Evolutionary conservation across 2,329 filamentous ascomycete species (phyloP), one percentile per base, ranked within the genome.

Genomic region (Hymenoscyphus fraxineus): DNA sequence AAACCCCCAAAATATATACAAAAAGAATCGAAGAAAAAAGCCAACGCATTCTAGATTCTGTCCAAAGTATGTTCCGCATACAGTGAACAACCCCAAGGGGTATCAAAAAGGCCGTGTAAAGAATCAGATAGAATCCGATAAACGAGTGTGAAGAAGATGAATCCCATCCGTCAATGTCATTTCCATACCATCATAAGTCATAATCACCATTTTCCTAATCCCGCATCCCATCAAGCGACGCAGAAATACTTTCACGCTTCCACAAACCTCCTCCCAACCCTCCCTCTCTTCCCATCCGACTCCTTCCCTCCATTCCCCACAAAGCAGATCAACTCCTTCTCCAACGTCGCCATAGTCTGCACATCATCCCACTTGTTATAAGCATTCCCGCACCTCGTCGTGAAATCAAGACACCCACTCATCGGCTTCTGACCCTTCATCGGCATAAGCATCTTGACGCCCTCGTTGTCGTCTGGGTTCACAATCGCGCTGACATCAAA

Each of bases 401-500:
- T 82, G 77, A 81, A 85, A 10, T 68, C 63, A 61, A 78, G 74
- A 75, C 84, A 86, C 54, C 83, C 84, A 22, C 82, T 85, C 71
- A 80, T 75, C 70, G 80, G 66, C 7, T 66, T 67, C 68, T 77
- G 70, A 64, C 67, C 51, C 60, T 61, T 70, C 63, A 73, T 74
- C 35, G 83, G 83, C 76, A 77, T 85, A 74, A 86, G 79, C 77
- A 81, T 76, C 79, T 85, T 84, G 71, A 86, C 79, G 70, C 82
- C 82, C 67, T 80, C 64, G 68, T 76, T 70, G 74, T 85, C 84
- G 47, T 72, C 72, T 60, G 82, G 75, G 74, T 82, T 76, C 70
- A 85, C 81, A 68, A 86, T 86, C 73, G 83, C 83, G 12, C 83
- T 85, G 67, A 86, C 82, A 67, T 86, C 84, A 64, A 83, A 86